Evolutionary conservation across 2,329 filamentous ascomycete species (phyloP), one percentile per base, ranked within the genome.

Genomic region (Tothia fuscella): DNA sequence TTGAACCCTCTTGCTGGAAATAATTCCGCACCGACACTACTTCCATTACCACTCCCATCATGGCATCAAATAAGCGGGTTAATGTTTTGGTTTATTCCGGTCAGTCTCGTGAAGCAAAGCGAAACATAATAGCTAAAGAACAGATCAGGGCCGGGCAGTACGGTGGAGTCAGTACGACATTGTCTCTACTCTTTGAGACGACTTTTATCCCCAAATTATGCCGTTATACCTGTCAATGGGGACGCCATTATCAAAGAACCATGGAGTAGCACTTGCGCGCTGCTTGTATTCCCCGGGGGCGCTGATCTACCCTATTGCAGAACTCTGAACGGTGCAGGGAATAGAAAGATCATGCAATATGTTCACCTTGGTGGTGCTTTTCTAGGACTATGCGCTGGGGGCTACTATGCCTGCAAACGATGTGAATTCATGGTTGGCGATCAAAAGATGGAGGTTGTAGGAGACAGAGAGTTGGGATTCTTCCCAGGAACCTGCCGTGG

Each of bases 401-500:
- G 82, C 9, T 98, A 98, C 63, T 98, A 94, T 53, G 91, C 82
- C 17, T 78, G 72, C 49, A 68, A 71, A 29, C 72, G 70, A 48
- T 95, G 89, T 56, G 91, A 98, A 58, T 98, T 96, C 49, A 89
- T 96, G 62, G 79, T 91, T 10, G 86, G 87, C 2, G 78, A 91
- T 55, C 73, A 72, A 49, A 71, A 73, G 2, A 72, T 96, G 64
- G 85, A 93, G 56, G 89, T 98, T 3, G 66, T 93, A 21, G 91
- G 91, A 0, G 71, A 78, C 34, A 72, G 91, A 29, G 91, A 98
- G 58, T 67, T 98, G 38, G 80, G 66, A 0, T 95, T 98, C 65
- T 98, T 83, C 55, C 87, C 88, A 0, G 89, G 87, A 0, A 79
- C 68, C 1, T 94, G 87, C 58, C 76, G 88, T 39, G 91, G 91